Evolutionary conservation across 1,284 basidiomycete species (phyloP).

Genomic region (Malassezia yamatoensis): DNA sequence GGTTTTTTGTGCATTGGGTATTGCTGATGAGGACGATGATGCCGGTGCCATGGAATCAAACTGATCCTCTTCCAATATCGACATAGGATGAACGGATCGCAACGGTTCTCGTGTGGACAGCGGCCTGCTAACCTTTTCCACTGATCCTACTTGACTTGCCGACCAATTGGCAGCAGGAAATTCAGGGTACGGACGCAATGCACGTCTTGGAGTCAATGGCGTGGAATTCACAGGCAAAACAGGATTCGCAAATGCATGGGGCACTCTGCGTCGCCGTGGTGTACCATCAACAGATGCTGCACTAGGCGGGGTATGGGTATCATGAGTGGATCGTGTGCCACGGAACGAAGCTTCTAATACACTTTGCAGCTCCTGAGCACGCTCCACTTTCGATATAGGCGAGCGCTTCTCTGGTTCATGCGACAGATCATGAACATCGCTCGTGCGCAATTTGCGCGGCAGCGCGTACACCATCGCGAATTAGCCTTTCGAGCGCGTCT

Average conservation of each 20-base stretch:
- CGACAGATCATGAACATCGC: neutral
- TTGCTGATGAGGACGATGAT: neutral
- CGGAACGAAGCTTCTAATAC: constrained; percentile 3
- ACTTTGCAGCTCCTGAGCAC: constrained; percentile 7
- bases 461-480: constrained; percentile 15
- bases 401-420: neutral
- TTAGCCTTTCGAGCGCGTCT: neutral
- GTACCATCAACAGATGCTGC: neutral
- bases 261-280: constrained; percentile 5
- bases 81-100: neutral
- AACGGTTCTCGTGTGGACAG: neutral
- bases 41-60: neutral
- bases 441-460: constrained; percentile 18
- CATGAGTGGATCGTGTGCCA: neutral
- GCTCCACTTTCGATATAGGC: neutral
- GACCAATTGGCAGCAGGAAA: constrained; percentile 6
- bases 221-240: constrained; percentile 1
- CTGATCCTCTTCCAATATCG: constrained; percentile 12
- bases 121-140: neutral
- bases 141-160: neutral
- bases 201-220: constrained; percentile 13
- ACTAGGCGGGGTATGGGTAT: neutral
- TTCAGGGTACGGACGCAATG: constrained; percentile 11
- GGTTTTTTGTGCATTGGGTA: neutral
- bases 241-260: constrained; percentile 8